Conservation (phyloP, 176 grass and related monocot genomes). For the Phyllostachys edulis region DNA sequence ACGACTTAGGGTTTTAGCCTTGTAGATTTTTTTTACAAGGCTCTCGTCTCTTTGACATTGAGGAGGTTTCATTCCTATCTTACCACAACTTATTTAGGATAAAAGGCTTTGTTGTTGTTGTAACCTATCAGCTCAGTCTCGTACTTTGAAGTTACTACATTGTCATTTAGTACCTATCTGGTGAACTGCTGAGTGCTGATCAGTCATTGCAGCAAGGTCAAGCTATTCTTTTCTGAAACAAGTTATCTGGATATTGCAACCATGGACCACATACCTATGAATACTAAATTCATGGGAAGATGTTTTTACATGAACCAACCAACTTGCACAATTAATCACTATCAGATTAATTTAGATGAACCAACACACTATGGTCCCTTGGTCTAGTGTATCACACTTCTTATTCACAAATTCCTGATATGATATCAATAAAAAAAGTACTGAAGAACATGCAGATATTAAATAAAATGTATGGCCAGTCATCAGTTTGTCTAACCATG, state of each 20-base stretch:
- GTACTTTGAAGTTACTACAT: neutral
- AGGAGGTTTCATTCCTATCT: no score
- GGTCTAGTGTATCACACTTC: neutral
- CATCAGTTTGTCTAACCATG: neutral
- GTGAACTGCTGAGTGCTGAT: neutral
- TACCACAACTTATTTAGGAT: no score
- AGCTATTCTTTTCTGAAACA: neutral
- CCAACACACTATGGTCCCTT: neutral
- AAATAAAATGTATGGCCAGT: neutral
- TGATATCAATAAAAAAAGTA: neutral
- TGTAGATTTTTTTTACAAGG: no score
- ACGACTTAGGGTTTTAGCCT: no score
- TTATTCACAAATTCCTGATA: neutral
- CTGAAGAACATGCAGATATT: neutral
- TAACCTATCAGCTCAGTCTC: neutral
- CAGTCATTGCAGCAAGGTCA: no score
- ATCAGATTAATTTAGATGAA: neutral
- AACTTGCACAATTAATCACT: neutral
- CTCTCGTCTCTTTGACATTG: no score
- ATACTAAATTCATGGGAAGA: neutral
- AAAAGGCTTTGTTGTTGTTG: no score
- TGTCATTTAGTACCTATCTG: neutral
- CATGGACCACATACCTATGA: neutral
- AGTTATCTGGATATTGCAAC: neutral
- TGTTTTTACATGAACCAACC: neutral